phyloP scores from a whole-genome alignment of 169 alveolate species.

The Theileria annulata region DNA sequence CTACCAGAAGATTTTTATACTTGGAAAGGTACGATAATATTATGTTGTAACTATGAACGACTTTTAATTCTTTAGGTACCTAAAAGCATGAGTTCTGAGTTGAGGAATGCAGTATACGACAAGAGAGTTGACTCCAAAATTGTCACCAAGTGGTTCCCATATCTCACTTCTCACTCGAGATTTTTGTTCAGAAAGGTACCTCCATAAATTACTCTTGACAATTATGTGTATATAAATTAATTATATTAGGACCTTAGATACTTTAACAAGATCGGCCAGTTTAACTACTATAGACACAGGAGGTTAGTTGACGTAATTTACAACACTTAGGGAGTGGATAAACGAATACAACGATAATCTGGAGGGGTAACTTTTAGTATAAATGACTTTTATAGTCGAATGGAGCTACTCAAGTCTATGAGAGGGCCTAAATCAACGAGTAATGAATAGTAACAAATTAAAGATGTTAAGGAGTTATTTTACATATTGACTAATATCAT shows the following conservation, averaged over 20 bases:
- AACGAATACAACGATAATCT: conserved; percentile 54
- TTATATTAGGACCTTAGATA: conserved; percentile 39
- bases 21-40: conserved; percentile 65
- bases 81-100: conserved; percentile 72
- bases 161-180: conserved; percentile 74
- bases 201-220: conserved; percentile 2
- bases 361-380: conserved; percentile 26
- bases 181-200: conserved; percentile 69
- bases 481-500: conserved; percentile 44
- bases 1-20: conserved; percentile 76
- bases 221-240: conserved; percentile 2
- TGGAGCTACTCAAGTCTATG: not conserved
- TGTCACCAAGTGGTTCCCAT: conserved; percentile 78
- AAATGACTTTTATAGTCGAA: not conserved
- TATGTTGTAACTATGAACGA: not conserved
- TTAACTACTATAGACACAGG: conserved; percentile 67
- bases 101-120: conserved; percentile 71
- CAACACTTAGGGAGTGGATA: conserved; percentile 59
- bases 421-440: not conserved
- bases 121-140: conserved; percentile 66
- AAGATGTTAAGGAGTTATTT: conserved; percentile 6
- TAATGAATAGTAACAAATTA: not conserved
- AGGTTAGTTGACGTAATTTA: conserved; percentile 14
- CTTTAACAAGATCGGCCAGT: conserved; percentile 59
- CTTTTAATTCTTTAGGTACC: conserved; percentile 54